Evolutionary conservation across 2,329 filamentous ascomycete species (phyloP), one percentile per base, ranked within the genome.

Genomic region (Calonectria fujianensis): DNA sequence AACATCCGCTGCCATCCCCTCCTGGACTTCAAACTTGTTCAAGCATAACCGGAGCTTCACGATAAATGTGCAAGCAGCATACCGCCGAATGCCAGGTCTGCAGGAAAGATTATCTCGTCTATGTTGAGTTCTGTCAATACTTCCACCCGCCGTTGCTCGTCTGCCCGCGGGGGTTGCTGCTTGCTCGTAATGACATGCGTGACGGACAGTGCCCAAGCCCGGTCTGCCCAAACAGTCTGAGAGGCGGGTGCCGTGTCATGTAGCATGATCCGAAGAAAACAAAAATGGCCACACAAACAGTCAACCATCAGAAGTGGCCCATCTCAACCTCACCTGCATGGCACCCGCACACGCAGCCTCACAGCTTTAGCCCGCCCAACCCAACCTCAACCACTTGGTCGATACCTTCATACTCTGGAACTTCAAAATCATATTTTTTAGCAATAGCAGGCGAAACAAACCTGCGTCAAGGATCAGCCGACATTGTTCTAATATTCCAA

Each of bases 311-410:
- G 32, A 59, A 74, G 54, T 70, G 67, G 54, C 61, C 67, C 51
- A 63, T 69, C 48, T 59, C 74, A 52, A 75, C 69, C 45, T 65
- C 41, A 67, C 72, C 54, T 63, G 45, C 37, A 70, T 32, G 24
- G 31, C 67, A 68, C 3, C 27, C 16, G 45, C 63, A 54, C 69
- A 37, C 41, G 50, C 54, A 18, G 11, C 35, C 71, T 88, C 81
- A 93, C 75, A 93, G 86, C 82, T 90, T 93, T 77, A 89, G 85
- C 45, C 85, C 88, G 61, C 85, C 84, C 14, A 84, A 81, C 18
- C 85, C 86, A 52, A 97, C 89, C 85, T 99, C 97, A 69, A 96
- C 93, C 78, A 98, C 89, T 85, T 98, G 97, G 85, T 98, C 96
- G 78, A 97, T 86, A 0, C 96, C 97, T 80, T 94, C 89, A 85